Evolutionary conservation across 306 rosid genomes (phyloP).

Genomic region (Alnus rubra): DNA sequence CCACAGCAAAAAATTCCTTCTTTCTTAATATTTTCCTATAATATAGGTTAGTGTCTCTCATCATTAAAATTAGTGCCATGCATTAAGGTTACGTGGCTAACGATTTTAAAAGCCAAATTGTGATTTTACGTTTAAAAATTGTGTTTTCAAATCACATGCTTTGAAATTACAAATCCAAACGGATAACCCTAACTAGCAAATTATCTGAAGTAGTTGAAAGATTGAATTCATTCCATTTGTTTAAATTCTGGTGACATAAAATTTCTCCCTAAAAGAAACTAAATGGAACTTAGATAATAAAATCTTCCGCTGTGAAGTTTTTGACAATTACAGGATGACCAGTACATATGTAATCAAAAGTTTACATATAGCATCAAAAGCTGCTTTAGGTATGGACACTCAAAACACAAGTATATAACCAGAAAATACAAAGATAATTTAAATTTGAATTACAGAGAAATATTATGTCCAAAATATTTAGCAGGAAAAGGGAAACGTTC

Average conservation of each 20-base stretch:
- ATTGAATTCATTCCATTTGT: not conserved
- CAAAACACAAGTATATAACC: not conserved
- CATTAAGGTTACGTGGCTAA: slow-evolving; percentile 23
- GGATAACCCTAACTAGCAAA: not conserved
- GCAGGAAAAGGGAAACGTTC: slow-evolving; percentile 6
- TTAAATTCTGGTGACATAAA: not conserved
- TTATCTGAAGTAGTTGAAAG: not conserved
- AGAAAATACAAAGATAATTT: slow-evolving; percentile 25
- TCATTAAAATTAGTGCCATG: slow-evolving; percentile 20
- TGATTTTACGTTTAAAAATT: too few species aligned
- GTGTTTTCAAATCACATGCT: too few species aligned
- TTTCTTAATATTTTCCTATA: slow-evolving; percentile 31
- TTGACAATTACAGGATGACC: not conserved
- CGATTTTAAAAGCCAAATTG: not conserved
- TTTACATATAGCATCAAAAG: not conserved
- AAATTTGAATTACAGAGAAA: slow-evolving; percentile 27
- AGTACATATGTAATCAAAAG: not conserved
- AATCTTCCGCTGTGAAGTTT: not conserved
- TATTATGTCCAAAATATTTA: slow-evolving; percentile 33
- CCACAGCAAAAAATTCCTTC: slow-evolving; percentile 21
- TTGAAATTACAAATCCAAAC: too few species aligned
- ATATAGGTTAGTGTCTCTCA: slow-evolving; percentile 30
- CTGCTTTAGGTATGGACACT: slow-evolving; percentile 1
- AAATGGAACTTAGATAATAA: not conserved
- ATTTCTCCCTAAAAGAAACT: not conserved